Conservation (phyloP, 768 basidiomycete species). For the Mrakia gelida region DNA sequence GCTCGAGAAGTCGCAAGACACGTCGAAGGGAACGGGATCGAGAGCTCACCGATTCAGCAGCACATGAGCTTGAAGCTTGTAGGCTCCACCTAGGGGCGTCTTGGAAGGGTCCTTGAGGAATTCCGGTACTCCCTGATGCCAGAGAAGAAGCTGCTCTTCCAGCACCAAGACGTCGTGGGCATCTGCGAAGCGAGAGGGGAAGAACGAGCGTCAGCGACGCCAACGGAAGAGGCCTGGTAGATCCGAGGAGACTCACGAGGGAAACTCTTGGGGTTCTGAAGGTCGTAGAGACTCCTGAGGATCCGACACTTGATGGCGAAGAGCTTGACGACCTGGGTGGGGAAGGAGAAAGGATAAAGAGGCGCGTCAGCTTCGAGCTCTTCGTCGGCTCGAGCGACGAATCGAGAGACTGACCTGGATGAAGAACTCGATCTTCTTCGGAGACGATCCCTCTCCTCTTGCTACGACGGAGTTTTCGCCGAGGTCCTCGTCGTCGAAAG, state of each 20-base stretch:
- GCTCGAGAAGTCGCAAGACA: not conserved
- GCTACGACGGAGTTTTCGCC: not conserved
- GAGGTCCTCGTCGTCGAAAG: constrained; percentile 16
- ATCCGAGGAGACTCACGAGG: not conserved
- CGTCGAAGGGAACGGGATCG: not conserved
- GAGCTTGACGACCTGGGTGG: constrained; percentile 1
- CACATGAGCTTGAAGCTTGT: constrained; percentile 19
- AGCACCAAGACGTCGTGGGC: constrained; percentile 18
- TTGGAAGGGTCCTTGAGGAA: constrained; percentile 16
- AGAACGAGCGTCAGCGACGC: no score
- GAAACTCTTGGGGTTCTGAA: not conserved
- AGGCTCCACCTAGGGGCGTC: not conserved
- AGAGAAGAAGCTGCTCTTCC: constrained; percentile 16
- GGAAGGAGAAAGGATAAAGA: no score
- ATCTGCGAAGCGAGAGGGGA: not conserved
- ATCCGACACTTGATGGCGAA: constrained; percentile 14
- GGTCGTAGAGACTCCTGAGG: not conserved
- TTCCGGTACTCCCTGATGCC: constrained; percentile 9
- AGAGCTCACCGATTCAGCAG: not conserved
- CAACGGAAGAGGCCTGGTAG: not conserved
- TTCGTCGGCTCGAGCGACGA: no score
- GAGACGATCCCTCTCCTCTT: not conserved
- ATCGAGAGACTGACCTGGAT: not conserved
- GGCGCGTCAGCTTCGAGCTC: no score
- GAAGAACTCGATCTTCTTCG: constrained; percentile 14